Percentiles rank a stretch among this genome's conserved stretches.
Evolutionary conservation across 164 flowering plant species (phyloP).

Genomic region (Chimonanthus salicifolius): DNA sequence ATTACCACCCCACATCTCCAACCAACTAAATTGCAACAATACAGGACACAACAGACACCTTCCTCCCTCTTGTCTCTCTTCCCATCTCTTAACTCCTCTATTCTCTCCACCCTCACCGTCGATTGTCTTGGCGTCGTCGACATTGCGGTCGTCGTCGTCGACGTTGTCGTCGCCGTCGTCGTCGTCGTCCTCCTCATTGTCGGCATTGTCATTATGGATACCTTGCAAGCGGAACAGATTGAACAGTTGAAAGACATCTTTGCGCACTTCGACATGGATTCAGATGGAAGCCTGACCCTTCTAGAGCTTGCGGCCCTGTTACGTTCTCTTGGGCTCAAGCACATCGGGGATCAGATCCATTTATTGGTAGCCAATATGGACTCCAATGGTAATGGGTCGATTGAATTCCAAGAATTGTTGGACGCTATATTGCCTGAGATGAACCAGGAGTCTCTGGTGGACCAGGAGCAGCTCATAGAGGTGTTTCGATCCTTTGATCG

Average conservation of each 20-base stretch:
- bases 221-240: constrained; percentile 45
- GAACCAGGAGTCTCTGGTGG: constrained; percentile 36
- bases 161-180: not conserved
- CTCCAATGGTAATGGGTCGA: constrained; percentile 59
- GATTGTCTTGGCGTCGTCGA: not conserved
- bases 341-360: constrained; percentile 69
- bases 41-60: not conserved
- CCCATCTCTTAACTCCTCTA: not conserved
- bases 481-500: constrained; percentile 65
- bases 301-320: constrained; percentile 88
- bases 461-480: constrained; percentile 64
- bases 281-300: constrained; percentile 85
- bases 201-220: constrained; percentile 8
- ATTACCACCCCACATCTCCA: not conserved
- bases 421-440: constrained; percentile 49
- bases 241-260: constrained; percentile 63
- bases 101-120: not conserved
- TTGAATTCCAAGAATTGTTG: constrained; percentile 73
- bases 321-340: constrained; percentile 76
- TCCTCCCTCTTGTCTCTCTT: not conserved
- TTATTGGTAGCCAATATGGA: constrained; percentile 50
- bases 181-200: not conserved
- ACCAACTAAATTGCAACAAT: not conserved
- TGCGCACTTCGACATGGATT: constrained; percentile 81
- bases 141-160: not conserved